Base-by-base conservation (phyloP, 352 stramenopile species). In the Globisporangium takayamanum region DNA sequence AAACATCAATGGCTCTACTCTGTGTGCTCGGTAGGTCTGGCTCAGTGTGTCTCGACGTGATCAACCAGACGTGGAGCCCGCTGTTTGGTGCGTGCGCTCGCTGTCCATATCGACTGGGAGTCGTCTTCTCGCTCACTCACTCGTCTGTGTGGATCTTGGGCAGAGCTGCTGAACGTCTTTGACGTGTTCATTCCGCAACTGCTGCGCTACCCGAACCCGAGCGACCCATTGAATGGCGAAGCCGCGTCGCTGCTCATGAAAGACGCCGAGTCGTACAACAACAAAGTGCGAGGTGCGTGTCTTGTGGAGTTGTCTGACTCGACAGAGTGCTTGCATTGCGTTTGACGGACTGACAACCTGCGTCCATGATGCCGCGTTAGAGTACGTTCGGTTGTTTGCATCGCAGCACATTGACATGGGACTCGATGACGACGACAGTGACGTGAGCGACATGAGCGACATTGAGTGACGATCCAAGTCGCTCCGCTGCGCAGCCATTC, bases 11-110 rank as follows among this genome's bases (percentile, higher is more conserved):
- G 28, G 28, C 28, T 33, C 28, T 33, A 5, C 28, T 33, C 28
- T 33, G 7, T 63, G 15, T 36, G 18, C 50, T 2, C n/a, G 28
- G 49, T 57, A 93, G 85, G 60, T 96, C 88, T 12, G 91, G 91
- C 26, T 97, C 90, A 14, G 89, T 97, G 20, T 97, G 91, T 57
- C 66, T 97, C 59, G 90, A 97, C 57, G 91, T 97, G 48, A 97
- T 97, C 67, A 97, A 97, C 72, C 89, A 97, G 66, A 97, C 91
- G 11, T 97, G 91, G 91, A 97, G 87, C 55, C 91, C 91, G 18
- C 95, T 97, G 85, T 97, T 96, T 55, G 88, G 87, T 96, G 50
- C 56, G 76, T 48, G 15, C 10, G 26, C 15, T 22, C 15, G n/a
- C 49, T 44, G 18, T 12, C 0, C 25, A 22, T 48, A 18, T 53